Conservation (phyloP, 352 stramenopile species). For the Phytopythium chamaehyphon region DNA sequence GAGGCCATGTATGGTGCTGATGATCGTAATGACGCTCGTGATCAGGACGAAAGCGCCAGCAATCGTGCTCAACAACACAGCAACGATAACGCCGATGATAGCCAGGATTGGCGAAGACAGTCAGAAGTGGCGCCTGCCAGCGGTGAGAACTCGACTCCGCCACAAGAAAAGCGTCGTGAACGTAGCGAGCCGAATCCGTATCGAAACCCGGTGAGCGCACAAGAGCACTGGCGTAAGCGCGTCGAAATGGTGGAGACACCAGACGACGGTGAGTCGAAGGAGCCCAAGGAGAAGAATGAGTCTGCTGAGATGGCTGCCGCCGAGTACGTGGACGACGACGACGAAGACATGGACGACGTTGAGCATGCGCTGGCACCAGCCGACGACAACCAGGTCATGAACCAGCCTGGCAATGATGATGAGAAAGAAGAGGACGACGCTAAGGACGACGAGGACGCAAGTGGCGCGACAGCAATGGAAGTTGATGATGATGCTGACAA, state of each 20-base stretch:
- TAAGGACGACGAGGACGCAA: conserved; percentile 20
- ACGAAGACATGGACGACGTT: conserved; percentile 58
- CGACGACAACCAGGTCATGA: conserved; percentile 67
- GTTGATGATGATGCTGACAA: conserved; percentile 57
- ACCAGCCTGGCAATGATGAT: conserved; percentile 38
- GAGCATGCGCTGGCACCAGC: conserved; percentile 61
- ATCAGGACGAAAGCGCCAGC: conserved; percentile 59
- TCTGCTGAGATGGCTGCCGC: conserved; percentile 40
- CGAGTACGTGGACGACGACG: conserved; percentile 65
- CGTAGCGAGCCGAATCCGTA: conserved; percentile 94
- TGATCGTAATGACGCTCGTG: conserved; percentile 22
- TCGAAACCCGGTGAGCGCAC: conserved; percentile 91
- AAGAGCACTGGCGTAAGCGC: conserved; percentile 97
- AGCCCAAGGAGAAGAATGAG: conserved; percentile 24
- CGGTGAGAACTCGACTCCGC: conserved; percentile 22
- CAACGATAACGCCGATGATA: conserved; percentile 51
- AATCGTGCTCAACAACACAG: conserved; percentile 46
- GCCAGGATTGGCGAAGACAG: conserved; percentile 51
- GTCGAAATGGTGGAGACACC: conserved; percentile 83
- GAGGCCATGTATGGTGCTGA: conserved; percentile 37
- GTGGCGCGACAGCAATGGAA: conserved; percentile 55
- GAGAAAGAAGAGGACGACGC: conserved; percentile 57
- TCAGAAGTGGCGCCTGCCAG: conserved; percentile 36
- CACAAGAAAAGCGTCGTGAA: conserved; percentile 73
- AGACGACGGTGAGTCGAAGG: conserved; percentile 38